Percentiles rank a stretch among this genome's conserved stretches.
phyloP scores from a whole-genome alignment of 2,329 filamentous ascomycete genomes.

The Monilinia fructigena region DNA sequence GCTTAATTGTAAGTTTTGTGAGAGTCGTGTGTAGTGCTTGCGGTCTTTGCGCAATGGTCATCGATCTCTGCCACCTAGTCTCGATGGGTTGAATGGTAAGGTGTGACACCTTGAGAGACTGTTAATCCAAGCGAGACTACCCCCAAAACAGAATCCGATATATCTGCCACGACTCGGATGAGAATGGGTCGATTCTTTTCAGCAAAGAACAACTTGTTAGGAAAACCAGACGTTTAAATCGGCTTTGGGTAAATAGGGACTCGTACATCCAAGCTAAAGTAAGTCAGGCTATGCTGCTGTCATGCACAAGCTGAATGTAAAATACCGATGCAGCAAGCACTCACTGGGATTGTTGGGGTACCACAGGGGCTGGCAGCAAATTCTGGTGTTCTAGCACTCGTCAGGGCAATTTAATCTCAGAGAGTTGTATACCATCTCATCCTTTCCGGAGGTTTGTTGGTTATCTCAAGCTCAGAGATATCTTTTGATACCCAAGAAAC shows the following conservation, averaged over 20 bases:
- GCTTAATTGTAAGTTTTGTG: too few relatives aligned
- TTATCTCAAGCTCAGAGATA: not conserved
- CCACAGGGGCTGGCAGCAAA: not conserved
- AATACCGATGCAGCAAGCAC: not conserved
- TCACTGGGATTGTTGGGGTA: not conserved
- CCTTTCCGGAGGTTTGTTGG: too few relatives aligned
- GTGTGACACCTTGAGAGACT: too few relatives aligned
- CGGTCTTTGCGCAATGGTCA: not conserved
- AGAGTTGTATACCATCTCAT: too few relatives aligned
- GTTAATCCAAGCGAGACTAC: too few relatives aligned
- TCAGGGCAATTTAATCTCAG: not conserved
- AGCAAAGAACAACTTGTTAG: too few relatives aligned
- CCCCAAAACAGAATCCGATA: too few relatives aligned
- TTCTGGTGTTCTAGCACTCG: not conserved
- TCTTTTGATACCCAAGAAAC: not conserved
- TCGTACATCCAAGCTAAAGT: not conserved
- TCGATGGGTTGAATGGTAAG: not conserved
- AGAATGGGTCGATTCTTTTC: too few relatives aligned
- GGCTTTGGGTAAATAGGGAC: too few relatives aligned
- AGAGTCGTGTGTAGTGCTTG: not conserved
- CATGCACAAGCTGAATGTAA: not conserved
- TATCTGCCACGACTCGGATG: too few relatives aligned
- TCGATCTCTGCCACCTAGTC: not conserved
- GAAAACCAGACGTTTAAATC: too few relatives aligned
- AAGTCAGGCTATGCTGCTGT: not conserved